These are phyloP conservation scores for Rhododendron simsii DNA, from an alignment of 148 eudicot species.

Conservation along the genomic window DNA sequence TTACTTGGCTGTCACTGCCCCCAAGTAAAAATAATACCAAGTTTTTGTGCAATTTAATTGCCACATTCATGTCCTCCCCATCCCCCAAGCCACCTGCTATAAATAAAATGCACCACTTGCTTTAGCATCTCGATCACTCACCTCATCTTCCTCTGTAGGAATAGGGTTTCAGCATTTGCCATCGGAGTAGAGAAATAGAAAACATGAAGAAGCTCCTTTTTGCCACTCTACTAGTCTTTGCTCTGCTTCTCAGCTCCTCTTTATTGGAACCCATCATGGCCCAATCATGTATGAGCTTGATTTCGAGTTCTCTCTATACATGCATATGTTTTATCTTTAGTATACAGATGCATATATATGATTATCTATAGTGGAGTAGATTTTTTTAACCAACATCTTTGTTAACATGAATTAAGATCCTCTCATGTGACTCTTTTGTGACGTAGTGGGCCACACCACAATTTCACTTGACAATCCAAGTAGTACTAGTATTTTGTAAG, in stretches of 20 bases:
- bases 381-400: background rate
- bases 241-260: conserved; percentile 24
- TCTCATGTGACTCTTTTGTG: background rate
- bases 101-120: background rate
- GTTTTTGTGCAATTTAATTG: background rate
- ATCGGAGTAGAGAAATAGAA: background rate
- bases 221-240: conserved; percentile 18
- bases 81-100: background rate
- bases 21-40: background rate
- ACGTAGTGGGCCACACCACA: background rate
- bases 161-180: background rate
- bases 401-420: background rate
- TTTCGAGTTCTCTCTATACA: background rate
- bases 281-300: conserved; percentile 9
- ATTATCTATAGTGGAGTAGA: background rate
- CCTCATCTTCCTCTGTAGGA: background rate
- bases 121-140: background rate
- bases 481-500: background rate
- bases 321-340: background rate
- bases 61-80: background rate
- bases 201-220: conserved; percentile 22
- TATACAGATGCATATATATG: background rate
- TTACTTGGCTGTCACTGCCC: background rate
- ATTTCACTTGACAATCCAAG: background rate
- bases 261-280: conserved; percentile 31